These are phyloP conservation scores for Cochlearia excelsa DNA, from an alignment of 345 rosid genomes.

Conservation along the genomic window DNA sequence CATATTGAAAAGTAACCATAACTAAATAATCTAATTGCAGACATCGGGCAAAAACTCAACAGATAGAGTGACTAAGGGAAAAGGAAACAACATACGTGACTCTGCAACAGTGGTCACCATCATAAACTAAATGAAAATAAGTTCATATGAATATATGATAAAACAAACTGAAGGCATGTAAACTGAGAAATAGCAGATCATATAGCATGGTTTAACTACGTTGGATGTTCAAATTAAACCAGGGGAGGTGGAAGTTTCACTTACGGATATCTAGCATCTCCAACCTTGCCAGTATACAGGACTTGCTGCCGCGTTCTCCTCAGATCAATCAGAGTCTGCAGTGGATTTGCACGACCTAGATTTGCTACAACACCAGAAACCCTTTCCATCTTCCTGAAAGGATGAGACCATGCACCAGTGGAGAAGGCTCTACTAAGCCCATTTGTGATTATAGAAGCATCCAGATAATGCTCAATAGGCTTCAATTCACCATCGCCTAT, in stretches of 20 bases:
- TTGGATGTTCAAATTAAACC: background rate
- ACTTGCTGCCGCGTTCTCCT: slow-evolving; percentile 86
- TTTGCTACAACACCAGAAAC: slow-evolving; percentile 90
- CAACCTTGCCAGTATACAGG: slow-evolving; percentile 84
- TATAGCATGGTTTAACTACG: background rate
- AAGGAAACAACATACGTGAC: background rate
- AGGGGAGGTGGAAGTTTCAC: slow-evolving; percentile 29
- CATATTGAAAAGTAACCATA: slow-evolving; percentile 1
- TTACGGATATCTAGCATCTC: slow-evolving; percentile 99
- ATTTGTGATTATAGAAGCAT: slow-evolving; percentile 84
- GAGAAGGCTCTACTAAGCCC: slow-evolving; percentile 93
- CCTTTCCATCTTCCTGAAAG: slow-evolving; percentile 74
- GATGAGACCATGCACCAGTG: slow-evolving; percentile 98
- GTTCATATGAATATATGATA: background rate
- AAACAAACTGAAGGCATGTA: slow-evolving; percentile 18
- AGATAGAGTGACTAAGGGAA: too few relatives aligned
- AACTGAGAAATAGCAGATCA: slow-evolving; percentile 19
- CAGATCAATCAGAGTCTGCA: slow-evolving; percentile 77
- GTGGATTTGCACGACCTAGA: slow-evolving; percentile 79
- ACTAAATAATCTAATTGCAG: background rate
- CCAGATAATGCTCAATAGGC: slow-evolving; percentile 73
- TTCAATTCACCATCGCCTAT: slow-evolving; percentile 57
- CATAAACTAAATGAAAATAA: slow-evolving; percentile 8
- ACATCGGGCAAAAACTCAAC: too few relatives aligned
- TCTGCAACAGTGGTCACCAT: slow-evolving; percentile 14